Evolutionary conservation across 768 basidiomycete genomes (phyloP).

Genomic region (Exidia glandulosa): DNA sequence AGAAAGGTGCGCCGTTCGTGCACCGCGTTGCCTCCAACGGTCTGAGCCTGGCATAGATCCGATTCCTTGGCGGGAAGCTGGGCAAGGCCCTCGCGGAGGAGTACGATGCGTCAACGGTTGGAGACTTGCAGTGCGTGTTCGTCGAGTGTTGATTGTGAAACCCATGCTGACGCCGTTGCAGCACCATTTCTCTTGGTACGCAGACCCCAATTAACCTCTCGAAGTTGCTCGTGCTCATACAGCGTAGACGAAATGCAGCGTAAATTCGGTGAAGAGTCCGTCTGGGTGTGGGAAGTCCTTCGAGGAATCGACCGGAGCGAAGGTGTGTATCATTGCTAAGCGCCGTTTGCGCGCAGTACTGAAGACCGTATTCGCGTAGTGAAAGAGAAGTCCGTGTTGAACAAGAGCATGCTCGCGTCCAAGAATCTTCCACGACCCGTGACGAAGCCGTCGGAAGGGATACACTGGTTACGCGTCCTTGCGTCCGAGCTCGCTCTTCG

Average conservation of each 20-base stretch:
- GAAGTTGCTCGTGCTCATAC: conserved; percentile 6
- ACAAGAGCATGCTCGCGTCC: conserved; percentile 92
- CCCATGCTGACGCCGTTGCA: conserved; percentile 15
- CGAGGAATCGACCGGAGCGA: conserved; percentile 84
- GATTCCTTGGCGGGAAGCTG: conserved; percentile 90
- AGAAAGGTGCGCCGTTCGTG: conserved; percentile 43
- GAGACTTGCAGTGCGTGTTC: conserved; percentile 71
- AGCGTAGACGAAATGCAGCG: conserved; percentile 60
- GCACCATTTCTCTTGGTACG: conserved; percentile 48
- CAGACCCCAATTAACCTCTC: neutral
- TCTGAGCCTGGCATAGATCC: conserved; percentile 44
- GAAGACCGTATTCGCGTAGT: conserved; percentile 34
- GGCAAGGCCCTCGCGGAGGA: conserved; percentile 79
- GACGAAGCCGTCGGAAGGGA: conserved; percentile 59
- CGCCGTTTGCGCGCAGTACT: neutral
- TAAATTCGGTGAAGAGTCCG: conserved; percentile 68
- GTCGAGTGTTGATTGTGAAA: neutral
- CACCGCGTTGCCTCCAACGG: neutral
- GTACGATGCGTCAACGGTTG: conserved; percentile 82
- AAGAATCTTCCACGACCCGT: conserved; percentile 84
- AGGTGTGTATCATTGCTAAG: conserved; percentile 35
- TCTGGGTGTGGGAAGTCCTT: conserved; percentile 90
- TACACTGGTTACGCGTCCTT: conserved; percentile 85
- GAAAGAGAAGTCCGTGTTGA: conserved; percentile 67
- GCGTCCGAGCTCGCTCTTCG: conserved; percentile 83